Evolutionary conservation across 495 filamentous ascomycete species (phyloP).

Genomic region (Filosporella fistucella): DNA sequence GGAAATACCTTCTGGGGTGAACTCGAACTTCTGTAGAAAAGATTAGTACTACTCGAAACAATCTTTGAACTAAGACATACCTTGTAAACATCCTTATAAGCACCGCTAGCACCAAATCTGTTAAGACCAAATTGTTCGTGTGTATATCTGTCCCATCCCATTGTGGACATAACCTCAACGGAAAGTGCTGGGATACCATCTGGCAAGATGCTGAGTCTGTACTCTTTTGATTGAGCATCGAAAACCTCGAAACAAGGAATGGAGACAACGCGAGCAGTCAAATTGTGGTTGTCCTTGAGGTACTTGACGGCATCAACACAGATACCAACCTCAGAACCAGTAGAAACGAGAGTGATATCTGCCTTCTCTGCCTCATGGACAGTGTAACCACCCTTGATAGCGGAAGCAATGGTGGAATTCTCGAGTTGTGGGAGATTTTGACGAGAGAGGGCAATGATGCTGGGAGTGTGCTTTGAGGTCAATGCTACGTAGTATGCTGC

Average conservation of each 20-base stretch:
- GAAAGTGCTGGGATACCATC: slow-evolving; percentile 92
- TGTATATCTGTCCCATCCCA: slow-evolving; percentile 95
- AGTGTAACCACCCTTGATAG: slow-evolving; percentile 92
- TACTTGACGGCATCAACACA: slow-evolving; percentile 86
- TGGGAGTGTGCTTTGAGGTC: slow-evolving; percentile 85
- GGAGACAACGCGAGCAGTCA: slow-evolving; percentile 90
- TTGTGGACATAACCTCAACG: slow-evolving; percentile 89
- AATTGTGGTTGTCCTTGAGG: slow-evolving; percentile 75
- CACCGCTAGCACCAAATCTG: slow-evolving; percentile 93
- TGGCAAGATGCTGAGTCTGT: slow-evolving; percentile 84
- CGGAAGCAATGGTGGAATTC: slow-evolving; percentile 80
- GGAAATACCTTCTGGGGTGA: slow-evolving; percentile 91
- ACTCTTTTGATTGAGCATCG: slow-evolving; percentile 88
- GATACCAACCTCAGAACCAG: slow-evolving; percentile 93
- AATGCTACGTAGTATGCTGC: slow-evolving; percentile 96
- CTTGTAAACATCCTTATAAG: slow-evolving; percentile 97
- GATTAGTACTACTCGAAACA: slow-evolving; percentile 26
- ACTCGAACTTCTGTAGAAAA: slow-evolving; percentile 83
- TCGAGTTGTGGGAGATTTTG: slow-evolving; percentile 99
- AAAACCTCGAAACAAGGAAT: slow-evolving; percentile 98
- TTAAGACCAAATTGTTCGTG: slow-evolving; percentile 99
- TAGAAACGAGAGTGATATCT: slow-evolving; percentile 85
- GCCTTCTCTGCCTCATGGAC: slow-evolving; percentile 79
- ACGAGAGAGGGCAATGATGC: slow-evolving; percentile 89
- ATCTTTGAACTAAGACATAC: slow-evolving; percentile 42